Evolutionary conservation across 2,329 filamentous ascomycete species (phyloP).

Genomic region (Teratosphaeria epicoccoides): DNA sequence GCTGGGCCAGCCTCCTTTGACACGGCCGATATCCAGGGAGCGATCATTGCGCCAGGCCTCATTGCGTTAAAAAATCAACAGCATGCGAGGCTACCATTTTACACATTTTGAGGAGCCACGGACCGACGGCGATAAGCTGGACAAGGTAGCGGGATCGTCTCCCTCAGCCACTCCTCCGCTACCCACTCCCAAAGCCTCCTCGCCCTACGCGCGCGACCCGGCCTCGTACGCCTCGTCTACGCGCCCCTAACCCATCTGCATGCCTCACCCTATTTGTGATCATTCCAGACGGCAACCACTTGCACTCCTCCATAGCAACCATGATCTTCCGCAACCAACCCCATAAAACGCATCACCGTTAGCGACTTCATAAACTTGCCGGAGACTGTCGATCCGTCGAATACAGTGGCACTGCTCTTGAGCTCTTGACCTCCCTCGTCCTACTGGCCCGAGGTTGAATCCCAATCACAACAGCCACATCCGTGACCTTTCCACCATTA

Average conservation of each 20-base stretch:
- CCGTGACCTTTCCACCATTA: conserved; percentile 30
- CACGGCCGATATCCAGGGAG: conserved; percentile 38
- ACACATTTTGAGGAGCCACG: conserved; percentile 36
- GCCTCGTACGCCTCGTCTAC: conserved; percentile 36
- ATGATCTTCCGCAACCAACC: conserved; percentile 40
- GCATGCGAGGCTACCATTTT: conserved; percentile 44
- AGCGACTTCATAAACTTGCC: conserved; percentile 47
- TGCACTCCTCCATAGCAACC: conserved; percentile 41
- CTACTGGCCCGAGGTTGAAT: too few relatives aligned
- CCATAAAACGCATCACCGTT: conserved; percentile 38
- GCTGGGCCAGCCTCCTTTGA: conserved; percentile 32
- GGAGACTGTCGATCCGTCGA: too few relatives aligned
- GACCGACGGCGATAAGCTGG: conserved; percentile 35
- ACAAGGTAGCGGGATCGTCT: conserved; percentile 38
- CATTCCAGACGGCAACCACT: conserved; percentile 45
- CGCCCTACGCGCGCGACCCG: conserved; percentile 38
- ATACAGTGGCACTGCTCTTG: too few relatives aligned
- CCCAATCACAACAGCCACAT: conserved; percentile 27
- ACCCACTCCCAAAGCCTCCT: conserved; percentile 36
- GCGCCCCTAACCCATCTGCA: conserved; percentile 10
- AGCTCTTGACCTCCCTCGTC: too few relatives aligned
- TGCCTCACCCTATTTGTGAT: conserved; percentile 40
- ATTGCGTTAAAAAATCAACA: conserved; percentile 48
- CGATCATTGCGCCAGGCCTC: conserved; percentile 44
- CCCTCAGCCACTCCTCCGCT: conserved; percentile 43